A percentile compares a stretch with the other conserved stretches of the same genome.
Conservation (phyloP, 163 green algal genomes). For the Scenedesmus sp. region DNA sequence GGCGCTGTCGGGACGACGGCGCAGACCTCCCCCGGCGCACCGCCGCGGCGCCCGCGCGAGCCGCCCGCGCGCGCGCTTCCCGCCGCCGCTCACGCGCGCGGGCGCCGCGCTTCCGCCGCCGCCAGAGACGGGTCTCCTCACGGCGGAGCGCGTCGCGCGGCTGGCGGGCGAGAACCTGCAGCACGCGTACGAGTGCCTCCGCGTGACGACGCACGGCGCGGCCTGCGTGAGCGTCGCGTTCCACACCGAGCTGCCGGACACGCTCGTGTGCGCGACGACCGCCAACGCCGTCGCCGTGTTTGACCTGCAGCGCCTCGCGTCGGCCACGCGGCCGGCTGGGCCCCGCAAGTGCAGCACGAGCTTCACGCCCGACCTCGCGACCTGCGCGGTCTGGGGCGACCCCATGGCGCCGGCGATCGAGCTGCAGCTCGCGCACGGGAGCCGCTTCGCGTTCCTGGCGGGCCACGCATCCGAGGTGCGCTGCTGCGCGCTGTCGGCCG, state of each 20-base stretch:
- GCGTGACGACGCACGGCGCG: conserved; percentile 23
- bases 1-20: neutral
- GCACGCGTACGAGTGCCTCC: conserved; percentile 34
- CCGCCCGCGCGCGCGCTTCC: too few relatives aligned
- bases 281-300: conserved; percentile 2
- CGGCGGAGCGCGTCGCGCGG: conserved; percentile 7
- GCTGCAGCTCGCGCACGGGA: conserved; percentile 10
- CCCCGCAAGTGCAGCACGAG: conserved; percentile 9
- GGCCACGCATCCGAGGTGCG: conserved; percentile 28
- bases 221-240: conserved; percentile 12
- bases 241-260: neutral
- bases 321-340: conserved; percentile 1
- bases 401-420: conserved; percentile 34
- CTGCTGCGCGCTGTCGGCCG: neutral
- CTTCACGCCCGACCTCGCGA: conserved; percentile 9
- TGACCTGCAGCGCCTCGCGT: neutral
- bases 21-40: too few relatives aligned
- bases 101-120: too few relatives aligned
- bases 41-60: too few relatives aligned
- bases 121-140: too few relatives aligned
- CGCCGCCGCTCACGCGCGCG: too few relatives aligned
- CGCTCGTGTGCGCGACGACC: neutral
- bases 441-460: conserved; percentile 29
- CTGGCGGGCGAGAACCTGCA: conserved; percentile 38
- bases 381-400: conserved; percentile 42